phyloP scores from a whole-genome alignment of 192 early-diverging fungal species.

The Coemansia sp. region DNA sequence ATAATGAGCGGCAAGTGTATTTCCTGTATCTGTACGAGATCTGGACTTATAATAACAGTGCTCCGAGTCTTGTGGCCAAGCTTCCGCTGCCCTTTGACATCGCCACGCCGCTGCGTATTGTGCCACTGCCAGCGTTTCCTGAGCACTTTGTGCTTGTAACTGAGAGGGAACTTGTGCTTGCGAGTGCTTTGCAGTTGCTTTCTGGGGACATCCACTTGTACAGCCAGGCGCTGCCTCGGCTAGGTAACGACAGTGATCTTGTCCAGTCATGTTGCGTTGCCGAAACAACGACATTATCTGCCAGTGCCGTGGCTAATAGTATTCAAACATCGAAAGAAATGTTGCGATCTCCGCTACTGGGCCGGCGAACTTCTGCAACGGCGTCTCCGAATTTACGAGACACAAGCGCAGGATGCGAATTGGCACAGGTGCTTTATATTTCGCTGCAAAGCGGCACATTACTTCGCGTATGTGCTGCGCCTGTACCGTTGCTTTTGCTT shows the following conservation, averaged over 20 bases:
- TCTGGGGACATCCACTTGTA: conserved; percentile 45
- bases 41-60: conserved; percentile 10
- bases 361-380: neutral
- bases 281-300: conserved; percentile 4
- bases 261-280: conserved; percentile 24
- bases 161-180: conserved; percentile 18
- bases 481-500: conserved; percentile 14
- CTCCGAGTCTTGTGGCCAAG: conserved; percentile 19
- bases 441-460: conserved; percentile 29
- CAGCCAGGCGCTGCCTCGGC: conserved; percentile 16
- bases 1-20: conserved; percentile 10
- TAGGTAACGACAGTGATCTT: conserved; percentile 3
- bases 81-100: conserved; percentile 35
- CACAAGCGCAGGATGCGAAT: neutral
- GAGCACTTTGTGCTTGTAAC: conserved; percentile 41
- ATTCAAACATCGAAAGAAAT: neutral
- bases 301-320: neutral
- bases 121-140: conserved; percentile 27
- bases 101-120: conserved; percentile 24
- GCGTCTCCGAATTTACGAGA: neutral
- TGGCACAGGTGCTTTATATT: conserved; percentile 30
- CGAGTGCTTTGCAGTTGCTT: conserved; percentile 36
- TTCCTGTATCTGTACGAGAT: conserved; percentile 37
- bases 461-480: conserved; percentile 7
- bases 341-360: neutral